These are phyloP conservation scores for Circinella umbellata DNA, from an alignment of 371 early-diverging fungal genomes.

Conservation along the genomic window DNA sequence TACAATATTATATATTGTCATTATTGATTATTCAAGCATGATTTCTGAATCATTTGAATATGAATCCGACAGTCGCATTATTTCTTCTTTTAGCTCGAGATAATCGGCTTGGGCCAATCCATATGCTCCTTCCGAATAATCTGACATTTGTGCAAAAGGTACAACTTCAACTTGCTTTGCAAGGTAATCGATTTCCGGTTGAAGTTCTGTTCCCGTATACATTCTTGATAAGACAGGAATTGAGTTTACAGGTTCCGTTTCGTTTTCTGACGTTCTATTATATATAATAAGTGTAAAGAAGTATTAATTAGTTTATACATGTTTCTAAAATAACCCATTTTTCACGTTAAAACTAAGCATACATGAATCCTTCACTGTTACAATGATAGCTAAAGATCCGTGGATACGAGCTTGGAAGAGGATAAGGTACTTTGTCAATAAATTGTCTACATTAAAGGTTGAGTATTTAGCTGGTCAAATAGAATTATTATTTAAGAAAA, in stretches of 20 bases:
- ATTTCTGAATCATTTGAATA: conserved; percentile 38
- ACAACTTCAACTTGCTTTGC: conserved; percentile 35
- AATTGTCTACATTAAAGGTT: conserved; percentile 10
- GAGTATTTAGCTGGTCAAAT: no score
- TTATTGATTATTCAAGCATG: conserved; percentile 14
- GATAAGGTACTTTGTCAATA: conserved; percentile 27
- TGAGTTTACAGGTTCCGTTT: conserved; percentile 5
- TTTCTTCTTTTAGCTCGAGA: conserved; percentile 49
- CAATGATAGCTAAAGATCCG: conserved; percentile 29
- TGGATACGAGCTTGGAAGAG: conserved; percentile 47
- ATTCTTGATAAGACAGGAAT: conserved; percentile 50
- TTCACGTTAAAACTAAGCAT: conserved; percentile 6
- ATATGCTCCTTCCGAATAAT: conserved; percentile 49
- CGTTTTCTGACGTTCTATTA: neutral
- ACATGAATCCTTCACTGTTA: conserved; percentile 24
- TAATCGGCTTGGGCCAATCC: conserved; percentile 53
- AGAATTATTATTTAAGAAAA: no score
- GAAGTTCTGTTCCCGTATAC: conserved; percentile 42
- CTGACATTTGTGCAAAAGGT: conserved; percentile 43
- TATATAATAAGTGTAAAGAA: no score
- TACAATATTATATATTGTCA: neutral
- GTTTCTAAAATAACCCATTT: no score
- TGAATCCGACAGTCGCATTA: conserved; percentile 52
- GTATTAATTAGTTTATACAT: no score
- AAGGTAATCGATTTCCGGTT: conserved; percentile 39